Percentiles rank a stretch among this genome's conserved stretches.
Evolutionary conservation across 176 grass and related monocot genomes (phyloP).

Genomic region (Saccharum spontaneum): DNA sequence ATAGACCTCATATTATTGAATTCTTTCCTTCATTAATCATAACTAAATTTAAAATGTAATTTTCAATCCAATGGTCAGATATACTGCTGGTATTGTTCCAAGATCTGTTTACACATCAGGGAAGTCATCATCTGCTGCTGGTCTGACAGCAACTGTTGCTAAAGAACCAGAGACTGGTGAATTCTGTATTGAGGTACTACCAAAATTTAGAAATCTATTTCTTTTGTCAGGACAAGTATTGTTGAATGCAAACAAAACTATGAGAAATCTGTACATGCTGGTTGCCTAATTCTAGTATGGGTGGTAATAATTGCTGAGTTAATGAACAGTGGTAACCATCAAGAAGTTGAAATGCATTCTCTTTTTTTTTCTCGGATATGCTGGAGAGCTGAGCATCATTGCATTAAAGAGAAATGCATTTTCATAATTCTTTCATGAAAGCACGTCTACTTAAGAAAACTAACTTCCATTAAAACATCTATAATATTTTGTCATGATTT

Average conservation of each 20-base stretch:
- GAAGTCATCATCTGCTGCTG: constrained; percentile 97
- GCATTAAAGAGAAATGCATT: not conserved
- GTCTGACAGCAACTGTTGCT: constrained; percentile 94
- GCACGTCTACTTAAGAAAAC: not conserved
- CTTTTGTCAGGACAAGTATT: not conserved
- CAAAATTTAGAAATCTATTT: constrained; percentile 17
- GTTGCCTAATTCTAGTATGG: not conserved
- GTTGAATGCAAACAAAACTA: not conserved
- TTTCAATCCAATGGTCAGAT: constrained; percentile 60
- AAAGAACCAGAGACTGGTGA: constrained; percentile 98
- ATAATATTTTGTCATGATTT: not conserved
- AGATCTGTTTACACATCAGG: constrained; percentile 97
- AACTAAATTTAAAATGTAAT: constrained; percentile 1
- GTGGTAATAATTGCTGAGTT: not conserved
- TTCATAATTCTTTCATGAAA: not conserved
- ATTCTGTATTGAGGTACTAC: constrained; percentile 95
- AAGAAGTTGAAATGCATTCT: not conserved
- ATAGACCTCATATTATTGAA: not conserved
- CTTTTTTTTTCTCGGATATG: too few relatives aligned
- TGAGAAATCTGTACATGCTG: not conserved
- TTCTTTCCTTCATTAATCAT: not conserved
- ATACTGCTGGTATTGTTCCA: constrained; percentile 74
- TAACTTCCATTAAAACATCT: constrained; percentile 5
- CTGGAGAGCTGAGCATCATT: too few relatives aligned
- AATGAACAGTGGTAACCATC: not conserved